Evolutionary conservation across 768 basidiomycete genomes (phyloP), one percentile per base, ranked within the genome.

Genomic region (Ramaria sp.): DNA sequence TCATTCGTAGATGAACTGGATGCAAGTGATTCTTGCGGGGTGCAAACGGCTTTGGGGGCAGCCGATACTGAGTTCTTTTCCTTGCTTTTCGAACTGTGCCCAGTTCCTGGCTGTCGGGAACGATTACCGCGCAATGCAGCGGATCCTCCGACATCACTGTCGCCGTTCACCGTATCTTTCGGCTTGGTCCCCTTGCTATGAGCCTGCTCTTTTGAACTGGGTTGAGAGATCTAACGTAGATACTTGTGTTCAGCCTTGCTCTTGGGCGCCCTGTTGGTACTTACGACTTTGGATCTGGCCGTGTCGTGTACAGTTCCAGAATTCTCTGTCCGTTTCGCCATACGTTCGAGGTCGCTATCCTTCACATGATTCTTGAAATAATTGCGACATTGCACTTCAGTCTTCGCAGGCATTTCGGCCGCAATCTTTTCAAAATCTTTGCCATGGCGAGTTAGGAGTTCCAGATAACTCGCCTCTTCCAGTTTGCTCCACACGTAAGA

Each of bases 341-440:
- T 52, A 15, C 58, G 61, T 24, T 57, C 60, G 12, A 66, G 55
- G 9, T 58, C 57, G 47, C 64, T 51, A 50, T 65, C 66, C 47
- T 59, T 62, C 25, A 59, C 57, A 41, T 69, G 64, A 42, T 60
- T 61, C 27, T 57, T 49, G 27, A 60, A 59, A 55, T 63, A 66
- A 56, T 71, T 72, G 5, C 61, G 55, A 28, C 70, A 67, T 56
- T 72, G 71, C 30, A 64, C 56, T 27, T 65, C 61, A 0, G 66
- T 66, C 61, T 72, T 71, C 27, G 61, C 63, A 5, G 78, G 79
- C 73, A 88, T 76, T 4, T 76, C 75, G 2, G 80, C 73, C 0
- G 85, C 79, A 49, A 89, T 82, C n/a, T 77, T 74, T 60, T 79
- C 77, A 61, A 82, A 82, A 61, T 88, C 77, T 52, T 77, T 74